These are phyloP conservation scores for Stereum hirsutum DNA, from an alignment of 1,284 basidiomycete species.

Conservation along the genomic window DNA sequence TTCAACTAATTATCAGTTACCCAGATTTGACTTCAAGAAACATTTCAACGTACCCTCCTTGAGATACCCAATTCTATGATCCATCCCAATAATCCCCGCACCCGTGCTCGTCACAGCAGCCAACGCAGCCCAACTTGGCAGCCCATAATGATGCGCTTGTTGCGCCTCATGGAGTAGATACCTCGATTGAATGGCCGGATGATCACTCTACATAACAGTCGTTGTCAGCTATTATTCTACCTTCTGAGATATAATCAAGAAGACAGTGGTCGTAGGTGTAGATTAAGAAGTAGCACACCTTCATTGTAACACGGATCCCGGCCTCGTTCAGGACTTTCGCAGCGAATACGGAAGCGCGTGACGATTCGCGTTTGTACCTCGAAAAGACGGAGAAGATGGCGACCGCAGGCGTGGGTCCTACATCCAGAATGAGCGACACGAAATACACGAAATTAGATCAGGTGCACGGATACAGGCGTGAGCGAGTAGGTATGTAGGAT, in stretches of 20 bases:
- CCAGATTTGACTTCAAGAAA: neutral
- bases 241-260: too few relatives aligned
- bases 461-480: too few relatives aligned
- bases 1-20: slow-evolving; percentile 13
- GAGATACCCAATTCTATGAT: slow-evolving; percentile 76
- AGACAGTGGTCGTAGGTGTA: neutral
- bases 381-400: slow-evolving; percentile 70
- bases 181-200: slow-evolving; percentile 70
- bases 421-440: slow-evolving; percentile 1
- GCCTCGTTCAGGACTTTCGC: slow-evolving; percentile 71
- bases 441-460: slow-evolving; percentile 16
- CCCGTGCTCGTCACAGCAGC: slow-evolving; percentile 74
- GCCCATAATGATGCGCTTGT: slow-evolving; percentile 76
- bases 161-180: slow-evolving; percentile 81
- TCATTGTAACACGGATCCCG: slow-evolving; percentile 71
- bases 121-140: slow-evolving; percentile 51
- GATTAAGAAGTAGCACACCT: slow-evolving; percentile 30
- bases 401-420: slow-evolving; percentile 51
- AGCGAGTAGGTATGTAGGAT: too few relatives aligned
- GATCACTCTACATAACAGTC: slow-evolving; percentile 65
- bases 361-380: slow-evolving; percentile 81
- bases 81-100: slow-evolving; percentile 68
- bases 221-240: neutral
- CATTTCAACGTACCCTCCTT: slow-evolving; percentile 16
- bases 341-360: slow-evolving; percentile 80